A percentile compares a stretch with the other conserved stretches of the same genome.
Evolutionary conservation across 371 early-diverging fungal species (phyloP).

Genomic region (Mortierella sp.): DNA sequence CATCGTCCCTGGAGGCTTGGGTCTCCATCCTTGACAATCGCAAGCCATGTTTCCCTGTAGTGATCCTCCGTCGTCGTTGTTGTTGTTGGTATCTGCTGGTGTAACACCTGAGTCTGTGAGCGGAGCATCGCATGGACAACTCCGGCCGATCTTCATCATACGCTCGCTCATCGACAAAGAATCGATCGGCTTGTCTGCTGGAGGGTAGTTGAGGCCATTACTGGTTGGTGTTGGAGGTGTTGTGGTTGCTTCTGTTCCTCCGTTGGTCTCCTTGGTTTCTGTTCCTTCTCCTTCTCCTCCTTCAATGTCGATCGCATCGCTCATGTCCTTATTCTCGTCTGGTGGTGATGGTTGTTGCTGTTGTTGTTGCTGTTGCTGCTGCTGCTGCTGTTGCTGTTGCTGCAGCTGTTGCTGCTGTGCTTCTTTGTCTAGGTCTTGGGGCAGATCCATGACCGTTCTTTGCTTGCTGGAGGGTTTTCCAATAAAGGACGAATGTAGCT

Average conservation of each 20-base stretch:
- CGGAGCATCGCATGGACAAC: conserved; percentile 62
- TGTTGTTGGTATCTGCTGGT: neutral
- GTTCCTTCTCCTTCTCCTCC: neutral
- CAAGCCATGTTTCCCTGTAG: conserved; percentile 26
- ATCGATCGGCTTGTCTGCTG: conserved; percentile 48
- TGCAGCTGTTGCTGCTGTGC: conserved; percentile 29
- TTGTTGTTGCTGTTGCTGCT: conserved; percentile 36
- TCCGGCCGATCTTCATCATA: conserved; percentile 62
- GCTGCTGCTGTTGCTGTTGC: conserved; percentile 23
- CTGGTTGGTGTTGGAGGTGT: conserved; percentile 14
- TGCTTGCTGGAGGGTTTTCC: conserved; percentile 2
- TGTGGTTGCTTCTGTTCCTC: neutral
- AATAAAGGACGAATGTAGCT: neutral
- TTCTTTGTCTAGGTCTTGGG: conserved; percentile 24
- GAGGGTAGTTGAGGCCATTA: conserved; percentile 51
- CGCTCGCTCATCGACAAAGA: conserved; percentile 60
- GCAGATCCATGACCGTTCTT: conserved; percentile 30
- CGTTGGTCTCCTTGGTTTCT: conserved; percentile 17
- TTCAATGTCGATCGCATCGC: conserved; percentile 12
- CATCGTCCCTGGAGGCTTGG: conserved; percentile 39
- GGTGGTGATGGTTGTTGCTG: conserved; percentile 36
- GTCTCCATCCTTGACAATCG: conserved; percentile 61
- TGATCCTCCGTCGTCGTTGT: neutral
- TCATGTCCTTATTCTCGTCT: conserved; percentile 25
- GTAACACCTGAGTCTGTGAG: conserved; percentile 14